Evolutionary conservation across 805 yeast species (phyloP).

Genomic region (Debaryomyces maramus): DNA sequence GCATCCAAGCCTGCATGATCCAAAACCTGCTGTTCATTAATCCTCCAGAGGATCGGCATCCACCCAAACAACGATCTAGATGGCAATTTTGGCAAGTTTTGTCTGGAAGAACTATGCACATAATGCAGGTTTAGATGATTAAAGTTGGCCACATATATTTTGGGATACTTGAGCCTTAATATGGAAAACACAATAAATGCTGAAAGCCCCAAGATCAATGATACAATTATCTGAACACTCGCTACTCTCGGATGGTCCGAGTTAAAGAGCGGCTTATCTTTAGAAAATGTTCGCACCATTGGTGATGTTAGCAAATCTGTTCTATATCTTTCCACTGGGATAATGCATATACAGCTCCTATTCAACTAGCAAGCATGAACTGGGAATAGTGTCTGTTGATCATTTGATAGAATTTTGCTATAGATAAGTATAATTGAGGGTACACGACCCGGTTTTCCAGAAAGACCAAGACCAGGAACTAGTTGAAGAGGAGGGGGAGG

Average conservation of each 20-base stretch:
- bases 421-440: too few species aligned
- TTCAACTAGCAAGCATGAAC: too few species aligned
- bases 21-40: conserved; percentile 73
- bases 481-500: too few species aligned
- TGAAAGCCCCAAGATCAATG: conserved; percentile 61
- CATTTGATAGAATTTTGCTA: too few species aligned
- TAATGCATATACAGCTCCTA: too few species aligned
- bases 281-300: too few species aligned
- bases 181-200: conserved; percentile 72
- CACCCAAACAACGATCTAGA: conserved; percentile 69
- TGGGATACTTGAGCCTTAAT: conserved; percentile 72
- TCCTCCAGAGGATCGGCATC: conserved; percentile 64
- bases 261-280: too few species aligned
- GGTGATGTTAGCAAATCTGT: too few species aligned
- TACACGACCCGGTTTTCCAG: too few species aligned
- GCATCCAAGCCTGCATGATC: conserved; percentile 95
- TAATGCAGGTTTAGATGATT: conserved; percentile 45
- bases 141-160: conserved; percentile 79
- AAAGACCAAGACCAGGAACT: too few species aligned
- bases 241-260: conserved; percentile 72
- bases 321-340: too few species aligned
- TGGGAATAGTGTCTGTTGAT: too few species aligned
- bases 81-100: conserved; percentile 60
- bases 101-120: conserved; percentile 44
- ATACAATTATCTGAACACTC: conserved; percentile 73